Base-by-base conservation (phyloP, 2,329 filamentous ascomycete species). In the Hawksworthiomyces lignivorus region DNA sequence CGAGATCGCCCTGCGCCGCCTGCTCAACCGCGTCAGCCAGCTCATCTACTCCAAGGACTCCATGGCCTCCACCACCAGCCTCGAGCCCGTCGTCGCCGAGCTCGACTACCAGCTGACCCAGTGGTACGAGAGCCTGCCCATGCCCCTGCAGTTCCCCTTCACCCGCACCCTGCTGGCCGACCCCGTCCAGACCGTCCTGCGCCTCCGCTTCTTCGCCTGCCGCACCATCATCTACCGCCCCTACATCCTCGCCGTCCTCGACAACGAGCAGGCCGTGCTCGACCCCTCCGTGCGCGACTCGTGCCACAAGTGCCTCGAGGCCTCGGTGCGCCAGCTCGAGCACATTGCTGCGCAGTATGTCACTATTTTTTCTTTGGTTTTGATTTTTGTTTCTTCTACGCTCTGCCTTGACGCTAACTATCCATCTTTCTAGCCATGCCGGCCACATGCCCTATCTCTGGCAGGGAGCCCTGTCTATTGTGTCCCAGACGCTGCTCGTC, bases 381-480 rank as follows among this genome's bases (percentile, higher is more conserved):
- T 36, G 10, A 4, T 27, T 36, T 26, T 38, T 38, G 5, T 38
- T 24, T 20, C 15, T n/a, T 28, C 8, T 14, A 5, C 20, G 10
- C 27, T n/a, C 6, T 24, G 2, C 24, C 24, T 26, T 26, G 12
- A 2, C 24, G 8, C 3, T 26, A 8, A 26, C 24, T 26, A 12
- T n/a, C 24, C 5, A 17, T 17, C 55, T n/a, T n/a, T n/a, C n/a
- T n/a, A 83, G 79, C 62, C 85, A 88, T 56, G 83, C 82, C 47
- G 85, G 86, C 38, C 85, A 90, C 57, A 81, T 92, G 66, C 85
- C 85, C 11, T 92, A 90, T 61, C 73, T 90, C 17, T 92, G 84
- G 81, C 86, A 90, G 65, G 85, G 85, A 15, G 84, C 85, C 8
- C 70, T 92, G 28, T 88, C 83, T 18, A 86, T 92, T 56, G 83